Evolutionary conservation across 768 basidiomycete species (phyloP).

Genomic region (Lyophyllum semitale): DNA sequence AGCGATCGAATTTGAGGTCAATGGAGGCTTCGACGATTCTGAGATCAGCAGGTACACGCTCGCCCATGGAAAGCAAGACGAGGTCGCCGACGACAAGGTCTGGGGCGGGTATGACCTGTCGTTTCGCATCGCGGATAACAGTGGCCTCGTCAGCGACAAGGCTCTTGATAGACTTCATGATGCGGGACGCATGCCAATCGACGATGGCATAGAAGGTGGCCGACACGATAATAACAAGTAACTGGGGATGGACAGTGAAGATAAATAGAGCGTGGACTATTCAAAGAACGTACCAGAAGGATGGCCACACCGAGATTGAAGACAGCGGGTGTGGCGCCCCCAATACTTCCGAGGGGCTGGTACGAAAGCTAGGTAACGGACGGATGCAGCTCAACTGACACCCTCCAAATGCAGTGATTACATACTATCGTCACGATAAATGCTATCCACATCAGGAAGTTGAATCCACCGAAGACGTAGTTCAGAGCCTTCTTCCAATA

Average conservation of each 20-base stretch:
- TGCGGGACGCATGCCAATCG: constrained; percentile 14
- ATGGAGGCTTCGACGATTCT: constrained; percentile 52
- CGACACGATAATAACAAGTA: constrained; percentile 9
- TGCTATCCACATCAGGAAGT: constrained; percentile 14
- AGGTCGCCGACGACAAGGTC: constrained; percentile 15
- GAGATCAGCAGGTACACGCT: constrained; percentile 37
- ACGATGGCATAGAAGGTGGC: constrained; percentile 12
- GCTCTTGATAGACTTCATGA: constrained; percentile 18
- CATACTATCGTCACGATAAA: constrained; percentile 16
- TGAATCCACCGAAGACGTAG: constrained; percentile 15
- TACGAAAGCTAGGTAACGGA: too few relatives aligned
- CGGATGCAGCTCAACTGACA: too few relatives aligned
- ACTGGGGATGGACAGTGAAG: too few relatives aligned
- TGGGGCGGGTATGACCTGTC: constrained; percentile 12
- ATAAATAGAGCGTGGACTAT: too few relatives aligned
- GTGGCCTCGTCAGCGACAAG: constrained; percentile 15
- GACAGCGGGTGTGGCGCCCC: constrained; percentile 13
- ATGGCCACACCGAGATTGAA: constrained; percentile 16
- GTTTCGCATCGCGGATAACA: constrained; percentile 10
- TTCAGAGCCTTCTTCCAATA: constrained; percentile 7
- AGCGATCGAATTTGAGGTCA: constrained; percentile 53
- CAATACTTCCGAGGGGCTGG: constrained; percentile 14
- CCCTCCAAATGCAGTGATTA: too few relatives aligned
- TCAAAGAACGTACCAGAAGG: constrained; percentile 8
- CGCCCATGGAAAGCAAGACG: constrained; percentile 10